Base-by-base conservation (phyloP, 805 yeast species). In the Vanderwaltozyma tropicalis region DNA sequence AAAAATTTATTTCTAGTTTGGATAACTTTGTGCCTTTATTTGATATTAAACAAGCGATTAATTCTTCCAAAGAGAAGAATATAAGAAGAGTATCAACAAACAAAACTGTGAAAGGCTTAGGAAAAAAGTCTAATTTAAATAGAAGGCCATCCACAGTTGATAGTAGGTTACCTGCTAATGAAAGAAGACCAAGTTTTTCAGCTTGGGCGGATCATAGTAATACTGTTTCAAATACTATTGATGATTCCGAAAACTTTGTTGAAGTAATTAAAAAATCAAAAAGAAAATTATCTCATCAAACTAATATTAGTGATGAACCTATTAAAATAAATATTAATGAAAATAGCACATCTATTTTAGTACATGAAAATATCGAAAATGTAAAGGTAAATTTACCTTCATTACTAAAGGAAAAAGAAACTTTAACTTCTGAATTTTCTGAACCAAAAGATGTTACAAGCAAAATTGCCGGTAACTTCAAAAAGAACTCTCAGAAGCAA, bases 1-100 rank as follows among this genome's bases (percentile, higher is more conserved):
- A 59, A 15, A 50, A 53, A 5, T 72, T 69, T 40, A 56, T 72
- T 41, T 62, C 59, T 8, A 42, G 49, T 9, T 49, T 56, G 21
- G 62, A 59, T 13, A 31, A 42, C 7, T 66, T 65, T 39, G 53
- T 50, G n/a, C 68, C 70, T 3, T 1, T 30, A 4, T 35, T 35
- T 29, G 38, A 35, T 19, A 7, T 24, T 7, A 30, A 30, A n/a
- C n/a, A n/a, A n/a, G n/a, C n/a, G n/a, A n/a, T n/a, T n/a, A n/a
- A n/a, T n/a, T n/a, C n/a, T n/a, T n/a, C n/a, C n/a, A n/a, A n/a
- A n/a, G n/a, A n/a, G n/a, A n/a, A n/a, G n/a, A n/a, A n/a, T n/a
- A n/a, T n/a, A n/a, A 2, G 35, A 59, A 41, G 44, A 27, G 32
- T 41, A 3, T 16, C 18, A 2, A 13, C 5, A 3, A 18, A 3